phyloP scores from a whole-genome alignment of 2,329 filamentous ascomycete genomes.

The Paracamarosporium sp. region DNA sequence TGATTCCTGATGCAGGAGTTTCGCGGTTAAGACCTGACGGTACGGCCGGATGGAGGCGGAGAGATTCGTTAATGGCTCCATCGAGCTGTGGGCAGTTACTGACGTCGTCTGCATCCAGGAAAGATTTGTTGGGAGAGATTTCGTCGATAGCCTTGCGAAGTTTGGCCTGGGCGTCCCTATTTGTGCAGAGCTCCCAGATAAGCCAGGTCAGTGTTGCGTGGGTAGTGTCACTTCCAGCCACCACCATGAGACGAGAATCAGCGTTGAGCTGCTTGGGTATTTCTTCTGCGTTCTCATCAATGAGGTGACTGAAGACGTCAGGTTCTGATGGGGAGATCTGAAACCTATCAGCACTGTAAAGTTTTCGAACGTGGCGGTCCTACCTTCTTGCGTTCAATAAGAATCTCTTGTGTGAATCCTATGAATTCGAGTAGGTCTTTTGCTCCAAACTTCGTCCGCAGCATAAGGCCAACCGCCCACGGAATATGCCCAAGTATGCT shows the following conservation, averaged over 20 bases:
- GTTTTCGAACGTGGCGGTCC: not conserved
- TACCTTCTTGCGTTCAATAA: slow-evolving; percentile 36
- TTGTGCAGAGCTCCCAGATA: slow-evolving; percentile 37
- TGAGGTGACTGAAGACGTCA: slow-evolving; percentile 33
- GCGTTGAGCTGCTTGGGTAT: slow-evolving; percentile 31
- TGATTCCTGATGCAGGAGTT: slow-evolving; percentile 41
- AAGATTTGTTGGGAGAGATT: slow-evolving; percentile 20
- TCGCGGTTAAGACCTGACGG: slow-evolving; percentile 40
- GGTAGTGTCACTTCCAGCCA: slow-evolving; percentile 42
- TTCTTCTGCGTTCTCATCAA: slow-evolving; percentile 26
- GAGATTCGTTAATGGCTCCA: slow-evolving; percentile 38
- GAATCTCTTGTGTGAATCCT: slow-evolving; percentile 28
- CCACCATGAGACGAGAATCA: slow-evolving; percentile 34
- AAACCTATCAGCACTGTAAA: slow-evolving; percentile 5
- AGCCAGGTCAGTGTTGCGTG: slow-evolving; percentile 37
- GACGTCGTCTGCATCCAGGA: slow-evolving; percentile 35
- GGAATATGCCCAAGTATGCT: slow-evolving; percentile 28
- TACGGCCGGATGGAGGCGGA: slow-evolving; percentile 41
- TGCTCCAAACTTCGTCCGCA: slow-evolving; percentile 23
- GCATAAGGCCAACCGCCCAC: slow-evolving; percentile 27
- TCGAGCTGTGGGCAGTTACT: slow-evolving; percentile 35
- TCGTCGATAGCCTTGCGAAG: slow-evolving; percentile 29
- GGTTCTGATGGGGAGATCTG: slow-evolving; percentile 34
- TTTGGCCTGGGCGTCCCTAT: slow-evolving; percentile 26
- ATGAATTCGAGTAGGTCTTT: slow-evolving; percentile 32